Evolutionary conservation across 495 filamentous ascomycete species (phyloP).

Genomic region (Aspergillus nidulans): DNA sequence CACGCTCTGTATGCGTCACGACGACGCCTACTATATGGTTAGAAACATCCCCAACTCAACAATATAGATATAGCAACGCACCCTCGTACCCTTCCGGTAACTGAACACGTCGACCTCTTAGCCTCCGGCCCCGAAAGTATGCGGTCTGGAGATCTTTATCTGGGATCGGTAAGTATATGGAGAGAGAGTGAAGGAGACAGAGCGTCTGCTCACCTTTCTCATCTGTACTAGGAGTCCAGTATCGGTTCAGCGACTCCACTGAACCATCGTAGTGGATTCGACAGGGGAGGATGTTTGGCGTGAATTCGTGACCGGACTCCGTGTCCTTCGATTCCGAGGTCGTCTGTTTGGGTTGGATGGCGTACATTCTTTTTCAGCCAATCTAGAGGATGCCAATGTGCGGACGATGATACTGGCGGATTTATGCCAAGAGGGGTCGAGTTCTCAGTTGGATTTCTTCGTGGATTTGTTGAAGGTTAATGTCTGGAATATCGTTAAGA

Average conservation of each 20-base stretch:
- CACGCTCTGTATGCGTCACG: slow-evolving; percentile 34
- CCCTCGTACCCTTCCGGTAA: slow-evolving; percentile 77
- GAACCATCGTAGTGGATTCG: slow-evolving; percentile 74
- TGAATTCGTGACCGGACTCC: slow-evolving; percentile 30
- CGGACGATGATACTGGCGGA: too few species aligned
- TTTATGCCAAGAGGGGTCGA: too few species aligned
- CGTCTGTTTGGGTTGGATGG: slow-evolving; percentile 31
- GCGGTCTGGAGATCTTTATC: slow-evolving; percentile 41
- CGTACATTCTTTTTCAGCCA: slow-evolving; percentile 27
- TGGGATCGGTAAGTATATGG: slow-evolving; percentile 2
- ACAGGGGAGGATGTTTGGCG: slow-evolving; percentile 81
- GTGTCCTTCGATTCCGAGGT: slow-evolving; percentile 13
- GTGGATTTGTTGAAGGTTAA: background rate
- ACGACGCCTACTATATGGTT: slow-evolving; percentile 31
- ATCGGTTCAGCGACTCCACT: slow-evolving; percentile 58
- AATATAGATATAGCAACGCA: slow-evolving; percentile 16
- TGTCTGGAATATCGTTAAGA: slow-evolving; percentile 1
- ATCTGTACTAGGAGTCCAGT: slow-evolving; percentile 60
- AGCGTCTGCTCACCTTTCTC: slow-evolving; percentile 33
- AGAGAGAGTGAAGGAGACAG: background rate
- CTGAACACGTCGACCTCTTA: slow-evolving; percentile 61
- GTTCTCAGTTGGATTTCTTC: background rate
- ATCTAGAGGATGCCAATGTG: background rate
- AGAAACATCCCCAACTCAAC: background rate
- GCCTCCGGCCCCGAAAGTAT: slow-evolving; percentile 80